These are phyloP conservation scores for Magnaporthiopsis rhizophila DNA, from an alignment of 2,329 filamentous ascomycete species.

Conservation along the genomic window DNA sequence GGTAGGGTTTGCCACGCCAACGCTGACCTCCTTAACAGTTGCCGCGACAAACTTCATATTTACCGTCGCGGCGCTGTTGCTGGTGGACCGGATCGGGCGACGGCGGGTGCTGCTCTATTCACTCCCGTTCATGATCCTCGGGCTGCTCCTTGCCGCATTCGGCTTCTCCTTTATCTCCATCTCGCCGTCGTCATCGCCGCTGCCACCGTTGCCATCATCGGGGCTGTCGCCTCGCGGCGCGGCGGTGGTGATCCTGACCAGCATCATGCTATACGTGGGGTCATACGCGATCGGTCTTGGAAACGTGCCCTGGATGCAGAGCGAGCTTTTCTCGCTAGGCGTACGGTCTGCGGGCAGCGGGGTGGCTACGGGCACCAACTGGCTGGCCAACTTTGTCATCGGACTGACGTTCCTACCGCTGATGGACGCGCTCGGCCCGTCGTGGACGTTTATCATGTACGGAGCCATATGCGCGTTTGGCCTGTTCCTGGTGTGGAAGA, in stretches of 20 bases:
- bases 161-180: constrained; percentile 59
- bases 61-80: constrained; percentile 63
- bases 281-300: constrained; percentile 82
- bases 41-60: constrained; percentile 78
- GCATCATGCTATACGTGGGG: constrained; percentile 77
- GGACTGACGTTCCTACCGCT: constrained; percentile 83
- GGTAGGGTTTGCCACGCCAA: constrained; percentile 70
- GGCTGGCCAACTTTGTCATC: constrained; percentile 79
- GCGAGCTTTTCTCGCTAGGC: constrained; percentile 75
- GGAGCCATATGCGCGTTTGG: constrained; percentile 60
- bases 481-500: constrained; percentile 59
- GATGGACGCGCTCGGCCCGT: constrained; percentile 67
- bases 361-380: constrained; percentile 72
- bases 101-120: constrained; percentile 74
- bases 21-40: constrained; percentile 68
- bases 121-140: constrained; percentile 73
- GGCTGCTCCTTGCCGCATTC: constrained; percentile 61
- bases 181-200: constrained; percentile 24
- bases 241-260: constrained; percentile 56
- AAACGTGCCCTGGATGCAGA: constrained; percentile 94
- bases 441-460: constrained; percentile 77
- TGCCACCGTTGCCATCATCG: constrained; percentile 13
- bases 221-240: constrained; percentile 21
- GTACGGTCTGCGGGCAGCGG: constrained; percentile 67
- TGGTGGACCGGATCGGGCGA: constrained; percentile 74